These are phyloP conservation scores for Pyrrhoderma noxium DNA, from an alignment of 1,284 basidiomycete genomes.

Conservation along the genomic window DNA sequence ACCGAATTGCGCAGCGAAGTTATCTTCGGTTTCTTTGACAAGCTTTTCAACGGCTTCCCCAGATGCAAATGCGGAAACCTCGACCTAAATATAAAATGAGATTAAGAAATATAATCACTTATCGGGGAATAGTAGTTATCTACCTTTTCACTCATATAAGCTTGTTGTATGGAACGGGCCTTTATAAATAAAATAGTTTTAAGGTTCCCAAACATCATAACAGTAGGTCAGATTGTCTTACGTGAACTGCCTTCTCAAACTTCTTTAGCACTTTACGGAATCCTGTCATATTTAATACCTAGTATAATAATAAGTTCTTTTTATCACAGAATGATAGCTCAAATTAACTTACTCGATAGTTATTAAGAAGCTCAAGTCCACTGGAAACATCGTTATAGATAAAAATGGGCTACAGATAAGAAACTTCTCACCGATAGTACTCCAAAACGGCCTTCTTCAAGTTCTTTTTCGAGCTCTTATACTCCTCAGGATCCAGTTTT, in stretches of 20 bases:
- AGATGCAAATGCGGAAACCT: conserved; percentile 53
- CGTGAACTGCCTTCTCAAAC: conserved; percentile 81
- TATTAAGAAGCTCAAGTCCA: conserved; percentile 74
- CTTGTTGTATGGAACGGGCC: conserved; percentile 42
- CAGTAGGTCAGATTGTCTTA: conserved; percentile 24
- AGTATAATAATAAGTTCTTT: conserved; percentile 7
- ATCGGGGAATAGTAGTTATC: too few relatives aligned
- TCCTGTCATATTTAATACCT: conserved; percentile 85
- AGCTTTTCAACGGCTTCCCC: conserved; percentile 57
- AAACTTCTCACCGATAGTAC: conserved; percentile 55
- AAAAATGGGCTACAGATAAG: neutral
- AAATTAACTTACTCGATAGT: conserved; percentile 64
- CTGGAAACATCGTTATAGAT: conserved; percentile 28
- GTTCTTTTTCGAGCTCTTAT: conserved; percentile 74
- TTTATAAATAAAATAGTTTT: neutral
- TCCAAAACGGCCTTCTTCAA: conserved; percentile 80
- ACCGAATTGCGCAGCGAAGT: conserved; percentile 75
- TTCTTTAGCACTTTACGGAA: conserved; percentile 92
- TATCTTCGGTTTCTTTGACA: conserved; percentile 65
- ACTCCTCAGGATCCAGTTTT: conserved; percentile 62
- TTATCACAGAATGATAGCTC: neutral
- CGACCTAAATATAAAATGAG: conserved; percentile 39
- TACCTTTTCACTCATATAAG: conserved; percentile 75
- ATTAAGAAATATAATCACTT: neutral
- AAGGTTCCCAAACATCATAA: too few relatives aligned